Conservation (phyloP, 2,329 filamentous ascomycete species). For the Fusarium sp. region DNA sequence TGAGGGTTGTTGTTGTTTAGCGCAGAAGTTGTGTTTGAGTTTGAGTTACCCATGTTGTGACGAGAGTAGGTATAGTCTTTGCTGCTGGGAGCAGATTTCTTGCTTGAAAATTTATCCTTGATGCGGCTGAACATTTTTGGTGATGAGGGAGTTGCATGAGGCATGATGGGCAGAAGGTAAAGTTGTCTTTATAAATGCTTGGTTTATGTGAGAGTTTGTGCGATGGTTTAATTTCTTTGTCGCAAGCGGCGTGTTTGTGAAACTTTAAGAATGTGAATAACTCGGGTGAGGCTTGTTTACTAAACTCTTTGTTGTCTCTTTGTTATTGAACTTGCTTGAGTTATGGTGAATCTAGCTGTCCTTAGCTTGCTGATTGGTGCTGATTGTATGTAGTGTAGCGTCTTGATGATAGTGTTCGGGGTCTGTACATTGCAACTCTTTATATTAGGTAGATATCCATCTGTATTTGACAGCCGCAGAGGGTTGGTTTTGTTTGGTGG, state of each 20-base stretch:
- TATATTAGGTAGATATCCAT: not conserved
- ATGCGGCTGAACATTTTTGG: conserved; percentile 45
- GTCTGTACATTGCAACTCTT: not conserved
- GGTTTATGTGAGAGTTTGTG: not conserved
- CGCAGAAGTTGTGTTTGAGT: conserved; percentile 4
- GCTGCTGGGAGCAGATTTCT: conserved; percentile 6
- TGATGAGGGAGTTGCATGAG: conserved; percentile 24
- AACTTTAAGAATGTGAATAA: not conserved
- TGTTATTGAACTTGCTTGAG: not conserved
- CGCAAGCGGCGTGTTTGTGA: conserved; percentile 1
- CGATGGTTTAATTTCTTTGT: conserved; percentile 7
- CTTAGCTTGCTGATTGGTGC: not conserved
- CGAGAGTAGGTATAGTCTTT: not conserved
- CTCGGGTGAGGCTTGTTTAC: not conserved
- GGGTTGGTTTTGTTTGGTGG: too few species aligned
- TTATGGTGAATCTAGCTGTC: not conserved
- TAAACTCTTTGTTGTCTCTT: conserved; percentile 12
- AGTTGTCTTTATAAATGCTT: not conserved
- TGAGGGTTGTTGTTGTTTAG: conserved; percentile 10
- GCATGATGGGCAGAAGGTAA: conserved; percentile 11
- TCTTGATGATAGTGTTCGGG: not conserved
- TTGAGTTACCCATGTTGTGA: conserved; percentile 19
- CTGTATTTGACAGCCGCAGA: too few species aligned
- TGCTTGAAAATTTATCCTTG: conserved; percentile 54
- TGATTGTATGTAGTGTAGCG: not conserved